A percentile compares a stretch with the other conserved stretches of the same genome.
Evolutionary conservation across 2,329 filamentous ascomycete species (phyloP).

Genomic region (Chrysoporthe austroafricana): DNA sequence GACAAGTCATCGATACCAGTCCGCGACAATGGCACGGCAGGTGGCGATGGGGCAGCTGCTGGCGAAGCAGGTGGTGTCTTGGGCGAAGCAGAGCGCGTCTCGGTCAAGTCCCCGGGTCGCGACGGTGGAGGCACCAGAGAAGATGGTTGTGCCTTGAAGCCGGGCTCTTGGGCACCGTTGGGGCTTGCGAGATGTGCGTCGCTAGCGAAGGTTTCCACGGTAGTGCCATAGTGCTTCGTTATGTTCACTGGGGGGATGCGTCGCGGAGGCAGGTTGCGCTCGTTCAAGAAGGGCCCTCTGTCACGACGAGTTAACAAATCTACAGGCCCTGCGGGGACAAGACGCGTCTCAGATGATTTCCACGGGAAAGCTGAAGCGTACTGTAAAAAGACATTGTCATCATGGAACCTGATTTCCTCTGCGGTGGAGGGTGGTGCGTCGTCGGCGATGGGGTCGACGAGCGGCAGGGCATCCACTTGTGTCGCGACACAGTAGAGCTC

Average conservation of each 20-base stretch:
- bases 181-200: neutral
- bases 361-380: conserved; percentile 46
- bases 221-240: conserved; percentile 12
- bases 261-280: conserved; percentile 28
- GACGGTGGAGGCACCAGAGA: conserved; percentile 4
- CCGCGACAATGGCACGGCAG: neutral
- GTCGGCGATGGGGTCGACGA: conserved; percentile 58
- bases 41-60: neutral
- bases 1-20: neutral
- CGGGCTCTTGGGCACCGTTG: conserved; percentile 11
- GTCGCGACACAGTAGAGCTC: conserved; percentile 83
- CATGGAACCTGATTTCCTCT: conserved; percentile 60
- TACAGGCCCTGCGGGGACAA: conserved; percentile 28
- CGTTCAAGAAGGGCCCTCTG: conserved; percentile 28
- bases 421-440: conserved; percentile 58
- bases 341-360: conserved; percentile 31
- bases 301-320: conserved; percentile 32
- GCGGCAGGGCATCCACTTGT: conserved; percentile 64
- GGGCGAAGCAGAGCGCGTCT: conserved; percentile 17
- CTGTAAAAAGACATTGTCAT: conserved; percentile 62
- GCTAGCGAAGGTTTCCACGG: neutral
- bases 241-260: conserved; percentile 27
- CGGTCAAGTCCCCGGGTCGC: conserved; percentile 3
- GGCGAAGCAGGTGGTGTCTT: conserved; percentile 6
- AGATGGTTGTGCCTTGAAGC: conserved; percentile 3